These are phyloP conservation scores for Nemania abortiva DNA, from an alignment of 2,329 filamentous ascomycete genomes.

Conservation along the genomic window DNA sequence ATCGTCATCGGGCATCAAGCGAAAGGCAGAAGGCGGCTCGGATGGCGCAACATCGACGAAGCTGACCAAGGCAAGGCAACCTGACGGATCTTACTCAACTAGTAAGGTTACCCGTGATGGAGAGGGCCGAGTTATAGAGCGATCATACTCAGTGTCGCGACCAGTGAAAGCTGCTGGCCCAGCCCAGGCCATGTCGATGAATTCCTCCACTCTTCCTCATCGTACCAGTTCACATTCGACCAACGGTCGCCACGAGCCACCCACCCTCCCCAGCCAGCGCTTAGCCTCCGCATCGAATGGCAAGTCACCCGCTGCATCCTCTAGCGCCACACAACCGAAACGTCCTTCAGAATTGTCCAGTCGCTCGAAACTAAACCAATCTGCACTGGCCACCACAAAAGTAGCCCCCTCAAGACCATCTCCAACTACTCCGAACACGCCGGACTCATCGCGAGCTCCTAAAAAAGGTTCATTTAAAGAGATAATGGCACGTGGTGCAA, in stretches of 20 bases:
- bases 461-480: constrained; percentile 82
- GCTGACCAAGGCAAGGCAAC: constrained; percentile 46
- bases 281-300: constrained; percentile 39
- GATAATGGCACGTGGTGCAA: constrained; percentile 78
- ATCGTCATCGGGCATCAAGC: constrained; percentile 59
- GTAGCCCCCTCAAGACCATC: constrained; percentile 45
- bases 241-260: constrained; percentile 47
- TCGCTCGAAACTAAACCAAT: constrained; percentile 44
- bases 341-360: constrained; percentile 36
- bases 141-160: constrained; percentile 42
- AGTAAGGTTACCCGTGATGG: constrained; percentile 46
- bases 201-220: constrained; percentile 49
- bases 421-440: constrained; percentile 45
- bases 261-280: constrained; percentile 42
- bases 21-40: constrained; percentile 67
- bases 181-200: constrained; percentile 42
- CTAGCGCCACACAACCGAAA: constrained; percentile 38
- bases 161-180: constrained; percentile 44
- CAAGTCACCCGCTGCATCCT: constrained; percentile 32
- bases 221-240: constrained; percentile 45
- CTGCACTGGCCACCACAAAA: constrained; percentile 40
- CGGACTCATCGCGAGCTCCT: constrained; percentile 58
- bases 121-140: constrained; percentile 43
- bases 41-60: constrained; percentile 45
- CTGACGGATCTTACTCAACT: constrained; percentile 48